Conservation (phyloP, 208 protist species). For the Leishmania tarentolae region DNA sequence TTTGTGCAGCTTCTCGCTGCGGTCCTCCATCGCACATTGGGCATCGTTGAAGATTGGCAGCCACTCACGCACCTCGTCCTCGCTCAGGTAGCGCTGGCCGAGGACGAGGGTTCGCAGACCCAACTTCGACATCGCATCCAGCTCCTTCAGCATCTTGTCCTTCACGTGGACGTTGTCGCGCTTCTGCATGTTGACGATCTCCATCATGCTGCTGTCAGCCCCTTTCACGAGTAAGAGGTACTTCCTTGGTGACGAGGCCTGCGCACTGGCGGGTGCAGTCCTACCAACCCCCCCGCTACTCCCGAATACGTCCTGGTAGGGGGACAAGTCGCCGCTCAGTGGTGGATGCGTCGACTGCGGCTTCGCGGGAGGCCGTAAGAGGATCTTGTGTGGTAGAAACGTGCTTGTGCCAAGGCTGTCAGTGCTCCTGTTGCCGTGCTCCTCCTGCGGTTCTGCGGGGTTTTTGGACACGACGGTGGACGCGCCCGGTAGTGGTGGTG, state of each 20-base stretch:
- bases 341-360: not conserved
- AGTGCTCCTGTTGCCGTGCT: not conserved
- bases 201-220: slow-evolving; percentile 85
- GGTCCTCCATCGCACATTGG: slow-evolving; percentile 59
- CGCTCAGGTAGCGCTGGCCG: slow-evolving; percentile 52
- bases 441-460: not conserved
- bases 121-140: slow-evolving; percentile 51
- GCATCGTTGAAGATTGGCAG: slow-evolving; percentile 60
- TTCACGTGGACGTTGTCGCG: slow-evolving; percentile 35
- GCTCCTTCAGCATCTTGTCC: slow-evolving; percentile 37
- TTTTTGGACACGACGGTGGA: not conserved
- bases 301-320: not conserved
- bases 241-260: not conserved
- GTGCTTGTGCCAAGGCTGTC: not conserved
- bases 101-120: slow-evolving; percentile 85
- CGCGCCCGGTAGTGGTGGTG: not conserved
- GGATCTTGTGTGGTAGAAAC: not conserved
- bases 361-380: not conserved
- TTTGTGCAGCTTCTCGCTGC: slow-evolving; percentile 55
- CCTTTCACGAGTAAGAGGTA: slow-evolving; percentile 86
- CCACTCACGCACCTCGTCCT: slow-evolving; percentile 68
- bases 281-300: not conserved
- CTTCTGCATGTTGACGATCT: slow-evolving; percentile 62
- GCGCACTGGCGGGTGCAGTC: not conserved
- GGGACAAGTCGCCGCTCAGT: not conserved